Percentiles rank a stretch among this genome's conserved stretches.
Evolutionary conservation across 1,284 basidiomycete species (phyloP).

Genomic region (Flammula alnicola): DNA sequence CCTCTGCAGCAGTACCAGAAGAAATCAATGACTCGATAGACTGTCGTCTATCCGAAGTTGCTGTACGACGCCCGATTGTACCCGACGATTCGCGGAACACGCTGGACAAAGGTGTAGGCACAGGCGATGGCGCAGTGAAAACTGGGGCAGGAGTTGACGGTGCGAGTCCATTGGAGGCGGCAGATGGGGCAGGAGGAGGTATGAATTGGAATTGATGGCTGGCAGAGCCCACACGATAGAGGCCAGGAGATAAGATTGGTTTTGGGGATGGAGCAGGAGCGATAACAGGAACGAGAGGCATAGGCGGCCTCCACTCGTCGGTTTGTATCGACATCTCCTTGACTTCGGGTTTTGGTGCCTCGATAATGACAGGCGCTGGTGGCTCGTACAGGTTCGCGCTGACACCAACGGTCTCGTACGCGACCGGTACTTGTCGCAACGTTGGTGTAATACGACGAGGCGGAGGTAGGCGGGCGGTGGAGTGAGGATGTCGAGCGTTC

Average conservation of each 20-base stretch:
- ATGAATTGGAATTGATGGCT: constrained; percentile 81
- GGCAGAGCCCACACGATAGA: constrained; percentile 63
- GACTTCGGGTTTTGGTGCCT: constrained; percentile 58
- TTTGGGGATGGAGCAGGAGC: constrained; percentile 32
- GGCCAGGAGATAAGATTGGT: too few species aligned
- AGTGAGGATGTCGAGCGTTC: constrained; percentile 32
- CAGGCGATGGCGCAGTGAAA: constrained; percentile 33
- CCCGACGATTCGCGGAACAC: constrained; percentile 42
- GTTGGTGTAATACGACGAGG: constrained; percentile 41
- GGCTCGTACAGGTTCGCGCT: constrained; percentile 38
- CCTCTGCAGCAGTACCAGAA: constrained; percentile 46
- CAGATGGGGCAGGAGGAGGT: constrained; percentile 51
- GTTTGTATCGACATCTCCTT: constrained; percentile 81
- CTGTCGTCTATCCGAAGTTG: constrained; percentile 49
- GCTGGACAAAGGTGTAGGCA: constrained; percentile 43
- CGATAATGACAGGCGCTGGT: constrained; percentile 36
- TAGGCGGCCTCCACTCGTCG: constrained; percentile 59
- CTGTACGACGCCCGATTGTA: constrained; percentile 37
- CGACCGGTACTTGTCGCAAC: constrained; percentile 27
- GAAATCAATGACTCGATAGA: constrained; percentile 72
- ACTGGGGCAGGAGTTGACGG: constrained; percentile 21
- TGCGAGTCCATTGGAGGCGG: constrained; percentile 13
- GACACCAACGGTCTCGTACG: constrained; percentile 43
- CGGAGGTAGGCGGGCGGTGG: constrained; percentile 28
- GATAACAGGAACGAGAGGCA: constrained; percentile 33